phyloP scores from a whole-genome alignment of 805 yeast species.

The Schwanniomyces polymorphus region DNA sequence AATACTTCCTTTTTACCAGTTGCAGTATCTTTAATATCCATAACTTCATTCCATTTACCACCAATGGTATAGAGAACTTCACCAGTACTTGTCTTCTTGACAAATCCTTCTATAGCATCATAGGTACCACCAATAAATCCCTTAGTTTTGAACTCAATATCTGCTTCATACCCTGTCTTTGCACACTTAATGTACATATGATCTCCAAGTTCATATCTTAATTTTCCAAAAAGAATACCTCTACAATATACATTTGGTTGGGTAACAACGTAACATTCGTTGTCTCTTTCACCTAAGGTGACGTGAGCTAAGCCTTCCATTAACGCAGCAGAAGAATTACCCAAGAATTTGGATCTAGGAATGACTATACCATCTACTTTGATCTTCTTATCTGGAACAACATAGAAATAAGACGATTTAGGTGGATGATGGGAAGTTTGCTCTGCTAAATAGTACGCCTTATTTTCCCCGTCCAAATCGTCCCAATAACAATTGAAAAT shows the following conservation, averaged over 20 bases:
- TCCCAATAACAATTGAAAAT: constrained; percentile 93
- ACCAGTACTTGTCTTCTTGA: constrained; percentile 45
- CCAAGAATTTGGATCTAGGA: constrained; percentile 86
- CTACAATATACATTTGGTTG: constrained; percentile 96
- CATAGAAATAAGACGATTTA: constrained; percentile 86
- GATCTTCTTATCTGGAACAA: constrained; percentile 76
- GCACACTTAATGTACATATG: constrained; percentile 76
- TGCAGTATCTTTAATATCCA: constrained; percentile 57
- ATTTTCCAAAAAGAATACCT: constrained; percentile 87
- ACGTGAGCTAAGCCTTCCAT: constrained; percentile 89
- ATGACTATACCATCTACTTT: constrained; percentile 86
- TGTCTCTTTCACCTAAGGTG: constrained; percentile 60
- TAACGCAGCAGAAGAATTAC: constrained; percentile 94
- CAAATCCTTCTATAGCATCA: constrained; percentile 79
- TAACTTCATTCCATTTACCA: constrained; percentile 93
- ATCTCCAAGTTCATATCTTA: constrained; percentile 91
- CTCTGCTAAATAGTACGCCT: constrained; percentile 85
- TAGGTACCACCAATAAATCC: constrained; percentile 93
- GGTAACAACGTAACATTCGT: constrained; percentile 79
- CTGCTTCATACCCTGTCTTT: constrained; percentile 59
- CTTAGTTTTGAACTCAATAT: constrained; percentile 91
- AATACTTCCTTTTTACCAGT: constrained; percentile 47
- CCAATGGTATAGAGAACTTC: constrained; percentile 63
- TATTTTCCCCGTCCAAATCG: constrained; percentile 59
- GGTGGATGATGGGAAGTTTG: constrained; percentile 99